Base-by-base conservation (phyloP, 2,329 filamentous ascomycete genomes). In the Sphaerulina vaccinii region DNA sequence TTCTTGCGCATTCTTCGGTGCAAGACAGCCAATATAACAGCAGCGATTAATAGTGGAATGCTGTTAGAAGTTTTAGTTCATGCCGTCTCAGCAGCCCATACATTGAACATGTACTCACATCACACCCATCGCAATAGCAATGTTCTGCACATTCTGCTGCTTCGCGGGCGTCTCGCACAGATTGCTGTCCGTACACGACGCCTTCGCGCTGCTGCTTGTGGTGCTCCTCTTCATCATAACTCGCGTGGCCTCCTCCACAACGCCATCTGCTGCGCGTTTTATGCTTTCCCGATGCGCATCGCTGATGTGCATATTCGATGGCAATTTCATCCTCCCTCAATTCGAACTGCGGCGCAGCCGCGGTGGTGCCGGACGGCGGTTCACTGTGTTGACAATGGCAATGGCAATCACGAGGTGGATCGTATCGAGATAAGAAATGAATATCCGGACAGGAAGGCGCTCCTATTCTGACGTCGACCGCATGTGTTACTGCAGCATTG, bases 1-100 rank as follows among this genome's bases (percentile, higher is more conserved):
- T 83, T 90, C 68, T 80, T 83, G 33, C 88, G 73, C 64, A 90
- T 87, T 68, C 89, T 81, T 46, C 89, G 83, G 68, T 96, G 91
- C 29, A 99, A 79, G 65, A 84, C 86, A 58, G 91, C 65, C 33
- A 96, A 74, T 1, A 90, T 80, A 41, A 83, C 67, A 1, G 86
- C 68, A 16, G 87, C 85, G 55, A 81, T 74, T 23, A 84, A 75
- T 40, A 96, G 66, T 1, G 93, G 91, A 48, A 97, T 83, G 36
- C 91, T 96, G 62, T 5, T n/a, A 16, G 13, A 16, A 5, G 21
- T 15, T 11, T 49, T 10, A 49, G 15, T 29, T 5, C 29, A 35
- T n/a, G 55, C 65, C 65, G 65, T 32, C 29, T 16, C 13, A 7
- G 3, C n/a, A 27, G 10, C 22, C 21, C 27, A 19, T 39, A 19